These are phyloP conservation scores for Penicillium glabrum DNA, from an alignment of 2,329 filamentous ascomycete genomes.

Conservation along the genomic window DNA sequence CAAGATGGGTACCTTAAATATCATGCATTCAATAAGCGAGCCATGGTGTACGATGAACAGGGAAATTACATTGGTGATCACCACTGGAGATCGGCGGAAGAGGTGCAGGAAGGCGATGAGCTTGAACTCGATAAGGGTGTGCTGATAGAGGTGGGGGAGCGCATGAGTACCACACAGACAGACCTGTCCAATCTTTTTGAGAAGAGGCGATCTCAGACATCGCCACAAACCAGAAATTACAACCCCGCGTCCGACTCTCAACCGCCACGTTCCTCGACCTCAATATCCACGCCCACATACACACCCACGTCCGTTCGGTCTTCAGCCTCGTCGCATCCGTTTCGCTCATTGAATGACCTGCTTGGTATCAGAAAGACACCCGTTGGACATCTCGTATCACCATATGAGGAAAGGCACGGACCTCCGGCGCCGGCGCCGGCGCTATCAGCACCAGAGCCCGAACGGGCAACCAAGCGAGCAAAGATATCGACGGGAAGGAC, in stretches of 20 bases:
- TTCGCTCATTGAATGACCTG: constrained; percentile 61
- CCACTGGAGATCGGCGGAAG: constrained; percentile 70
- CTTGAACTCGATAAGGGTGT: constrained; percentile 73
- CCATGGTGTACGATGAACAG: constrained; percentile 85
- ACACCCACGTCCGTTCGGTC: constrained; percentile 30
- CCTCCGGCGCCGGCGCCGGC: constrained; percentile 1
- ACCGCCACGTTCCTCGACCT: constrained; percentile 24
- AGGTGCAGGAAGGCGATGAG: constrained; percentile 80
- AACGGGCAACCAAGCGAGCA: constrained; percentile 36
- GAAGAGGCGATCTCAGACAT: constrained; percentile 56
- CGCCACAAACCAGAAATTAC: constrained; percentile 20
- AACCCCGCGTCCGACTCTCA: constrained; percentile 34
- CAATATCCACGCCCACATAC: constrained; percentile 38
- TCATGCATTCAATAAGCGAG: constrained; percentile 84
- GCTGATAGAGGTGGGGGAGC: constrained; percentile 78
- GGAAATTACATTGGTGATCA: constrained; percentile 81
- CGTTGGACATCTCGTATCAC: constrained; percentile 65
- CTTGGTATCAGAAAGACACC: constrained; percentile 65
- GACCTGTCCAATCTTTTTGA: constrained; percentile 75
- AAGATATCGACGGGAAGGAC: constrained; percentile 17
- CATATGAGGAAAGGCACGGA: constrained; percentile 55
- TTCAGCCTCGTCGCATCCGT: constrained; percentile 43
- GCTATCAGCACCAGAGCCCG: constrained; percentile 18
- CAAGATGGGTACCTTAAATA: constrained; percentile 87
- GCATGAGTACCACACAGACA: constrained; percentile 69